Evolutionary conservation across 768 basidiomycete genomes (phyloP), one percentile per base, ranked within the genome.

Genomic region (Amyloporia xantha): DNA sequence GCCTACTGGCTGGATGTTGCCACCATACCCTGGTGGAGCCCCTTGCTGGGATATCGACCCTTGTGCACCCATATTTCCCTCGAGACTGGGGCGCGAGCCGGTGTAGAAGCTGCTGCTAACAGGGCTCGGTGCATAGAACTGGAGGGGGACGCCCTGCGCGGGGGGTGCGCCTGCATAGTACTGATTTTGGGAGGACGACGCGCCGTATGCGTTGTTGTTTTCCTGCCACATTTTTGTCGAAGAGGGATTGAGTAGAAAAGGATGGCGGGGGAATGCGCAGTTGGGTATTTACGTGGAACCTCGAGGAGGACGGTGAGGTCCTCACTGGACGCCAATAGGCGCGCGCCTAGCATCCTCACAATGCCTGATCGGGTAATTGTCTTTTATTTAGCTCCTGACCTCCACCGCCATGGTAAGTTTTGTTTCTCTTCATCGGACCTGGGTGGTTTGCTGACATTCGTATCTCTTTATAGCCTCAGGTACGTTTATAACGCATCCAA

Each of bases 221-320:
- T 88, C 86, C 66, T 87, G 86, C 87, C 87, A 90, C 87, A 90
- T 90, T 47, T n/a, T 49, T 44, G 26, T 37, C 15, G 37, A 43
- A n/a, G 41, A 19, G 33, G 50, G 30, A 43, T 45, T 23, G 35
- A 45, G 38, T 24, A 21, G 53, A 41, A 41, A 38, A 52, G 46
- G 40, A 35, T 21, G 47, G 35, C 19, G 41, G 39, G 47, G 36
- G 50, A 28, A 49, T 47, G 47, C 17, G 24, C 37, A 50, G 40
- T 44, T 20, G 41, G 27, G 39, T 35, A 44, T 24, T n/a, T 44
- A 47, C 36, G 51, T 49, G 47, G 51, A 49, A 52, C 51, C 53
- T 52, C 46, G 53, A 48, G 39, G 24, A 26, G 46, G 35, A 25
- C 30, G 30, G 27, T 24, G 5, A 45, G 10, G 7, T 13, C 13